Base-by-base conservation (phyloP, 2,329 filamentous ascomycete genomes). In the Paecilomyces sp. region DNA sequence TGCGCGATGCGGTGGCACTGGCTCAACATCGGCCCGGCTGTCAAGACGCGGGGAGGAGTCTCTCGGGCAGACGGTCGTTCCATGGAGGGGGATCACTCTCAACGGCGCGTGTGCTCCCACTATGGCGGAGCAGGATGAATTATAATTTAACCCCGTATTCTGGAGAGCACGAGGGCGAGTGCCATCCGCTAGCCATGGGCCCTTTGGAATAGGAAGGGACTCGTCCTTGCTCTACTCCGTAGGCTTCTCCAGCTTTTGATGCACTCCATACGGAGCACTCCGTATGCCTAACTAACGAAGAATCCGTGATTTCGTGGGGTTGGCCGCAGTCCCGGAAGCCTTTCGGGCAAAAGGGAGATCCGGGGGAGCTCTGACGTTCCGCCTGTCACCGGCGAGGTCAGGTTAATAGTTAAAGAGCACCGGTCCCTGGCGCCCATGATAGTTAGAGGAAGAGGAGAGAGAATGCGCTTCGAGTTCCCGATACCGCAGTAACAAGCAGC, bases 311-410 rank as follows among this genome's bases (percentile, higher is more conserved):
- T 47, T 47, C 41, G 51, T 15, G 51, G 51, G 51, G 51, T 30
- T 57, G n/a, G 28, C 22, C 41, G 15, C 30, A 47, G 55, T 22
- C 13, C 30, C 18, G 55, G 34, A 60, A 61, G 60, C 58, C 60
- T 56, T 41, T 68, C 68, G 68, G 69, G 64, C 64, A 63, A 70
- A 67, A 63, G 69, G 68, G 67, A 67, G 61, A 68, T 65, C 64
- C 67, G 65, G 69, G 65, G 64, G 55, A 58, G 52, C 51, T 54
- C 58, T 53, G 33, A 18, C 41, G 24, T 53, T 30, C 51, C 51
- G 51, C 51, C 51, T 53, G 51, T 30, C 51, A 53, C 51, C 24
- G 51, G 22, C 11, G 22, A 25, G 51, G 24, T 25, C n/a, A 53
- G 28, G 1, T 30, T 11, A 3, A 28, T 28, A 63, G 56, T 30